These are phyloP conservation scores for Dissophora ornata DNA, from an alignment of 192 early-diverging fungal genomes.

Conservation along the genomic window DNA sequence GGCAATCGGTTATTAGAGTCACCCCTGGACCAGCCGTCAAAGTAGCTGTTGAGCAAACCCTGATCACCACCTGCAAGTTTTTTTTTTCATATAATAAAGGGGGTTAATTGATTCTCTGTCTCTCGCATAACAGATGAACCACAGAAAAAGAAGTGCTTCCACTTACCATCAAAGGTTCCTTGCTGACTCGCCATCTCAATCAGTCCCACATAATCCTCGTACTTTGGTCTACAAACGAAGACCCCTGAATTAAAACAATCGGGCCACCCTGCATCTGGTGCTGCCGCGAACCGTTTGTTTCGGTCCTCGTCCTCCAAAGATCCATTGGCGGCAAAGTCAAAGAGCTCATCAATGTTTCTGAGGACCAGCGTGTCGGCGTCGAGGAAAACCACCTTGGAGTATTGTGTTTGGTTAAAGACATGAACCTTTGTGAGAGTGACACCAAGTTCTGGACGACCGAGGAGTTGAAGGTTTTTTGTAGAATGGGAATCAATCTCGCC, in stretches of 20 bases:
- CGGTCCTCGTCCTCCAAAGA: constrained; percentile 42
- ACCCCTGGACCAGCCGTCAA: constrained; percentile 76
- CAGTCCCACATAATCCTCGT: constrained; percentile 62
- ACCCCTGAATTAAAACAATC: constrained; percentile 98
- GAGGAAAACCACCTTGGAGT: constrained; percentile 79
- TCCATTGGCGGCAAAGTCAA: constrained; percentile 64
- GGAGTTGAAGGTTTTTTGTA: constrained; percentile 67
- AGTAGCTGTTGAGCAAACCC: constrained; percentile 91
- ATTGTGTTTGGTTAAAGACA: constrained; percentile 81
- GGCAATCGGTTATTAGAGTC: constrained; percentile 76
- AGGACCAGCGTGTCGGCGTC: constrained; percentile 94
- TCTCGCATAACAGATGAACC: background rate
- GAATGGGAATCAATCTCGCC: constrained; percentile 71
- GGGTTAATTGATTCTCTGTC: too few species aligned
- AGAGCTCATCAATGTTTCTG: constrained; percentile 84
- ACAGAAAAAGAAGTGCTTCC: background rate
- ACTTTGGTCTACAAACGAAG: constrained; percentile 76
- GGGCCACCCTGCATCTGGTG: constrained; percentile 96
- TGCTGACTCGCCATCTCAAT: constrained; percentile 61
- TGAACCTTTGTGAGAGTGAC: constrained; percentile 93
- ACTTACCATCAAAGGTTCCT: constrained; percentile 87
- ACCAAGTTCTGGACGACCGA: constrained; percentile 93
- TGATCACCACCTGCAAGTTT: constrained; percentile 89
- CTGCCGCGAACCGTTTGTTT: constrained; percentile 78
- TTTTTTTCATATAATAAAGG: too few species aligned